Percentiles rank a stretch among this genome's conserved stretches.
Conservation (phyloP, 2,329 filamentous ascomycete species). For the Cladosporium sp. region DNA sequence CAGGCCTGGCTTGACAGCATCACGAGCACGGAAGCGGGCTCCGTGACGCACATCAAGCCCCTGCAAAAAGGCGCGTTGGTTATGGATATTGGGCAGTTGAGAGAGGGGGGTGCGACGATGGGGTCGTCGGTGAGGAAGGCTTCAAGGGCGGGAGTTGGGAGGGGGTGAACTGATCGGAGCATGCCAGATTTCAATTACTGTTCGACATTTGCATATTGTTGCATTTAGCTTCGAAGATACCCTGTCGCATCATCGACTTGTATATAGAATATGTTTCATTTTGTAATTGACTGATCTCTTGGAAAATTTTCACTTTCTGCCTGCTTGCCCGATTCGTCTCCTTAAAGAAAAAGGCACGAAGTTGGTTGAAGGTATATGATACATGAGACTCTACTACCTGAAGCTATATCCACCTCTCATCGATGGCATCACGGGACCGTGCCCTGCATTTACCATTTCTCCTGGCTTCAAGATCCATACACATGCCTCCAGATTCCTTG, state of each 20-base stretch:
- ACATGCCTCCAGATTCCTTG: too few relatives aligned
- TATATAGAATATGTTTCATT: background rate
- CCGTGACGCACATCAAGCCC: slow-evolving; percentile 22
- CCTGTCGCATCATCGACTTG: background rate
- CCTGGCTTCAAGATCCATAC: too few relatives aligned
- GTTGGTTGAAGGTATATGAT: too few relatives aligned
- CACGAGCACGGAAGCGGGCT: slow-evolving; percentile 20
- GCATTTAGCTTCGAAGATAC: background rate
- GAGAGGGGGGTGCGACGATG: slow-evolving; percentile 4
- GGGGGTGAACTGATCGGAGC: background rate
- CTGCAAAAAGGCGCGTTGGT: slow-evolving; percentile 25
- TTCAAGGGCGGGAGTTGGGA: background rate
- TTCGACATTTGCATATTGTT: background rate
- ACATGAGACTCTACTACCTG: too few relatives aligned
- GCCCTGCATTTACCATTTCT: too few relatives aligned
- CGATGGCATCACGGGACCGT: too few relatives aligned
- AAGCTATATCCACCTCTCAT: too few relatives aligned
- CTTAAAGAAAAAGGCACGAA: too few relatives aligned
- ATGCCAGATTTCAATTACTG: background rate
- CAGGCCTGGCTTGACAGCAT: slow-evolving; percentile 31
- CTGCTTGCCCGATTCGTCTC: too few relatives aligned
- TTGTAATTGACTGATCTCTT: too few relatives aligned
- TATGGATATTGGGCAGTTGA: slow-evolving; percentile 23
- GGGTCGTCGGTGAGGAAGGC: slow-evolving; percentile 5
- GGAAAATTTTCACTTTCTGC: too few relatives aligned